phyloP scores from a whole-genome alignment of 2,329 filamentous ascomycete species.

The Sporothrix phasma region DNA sequence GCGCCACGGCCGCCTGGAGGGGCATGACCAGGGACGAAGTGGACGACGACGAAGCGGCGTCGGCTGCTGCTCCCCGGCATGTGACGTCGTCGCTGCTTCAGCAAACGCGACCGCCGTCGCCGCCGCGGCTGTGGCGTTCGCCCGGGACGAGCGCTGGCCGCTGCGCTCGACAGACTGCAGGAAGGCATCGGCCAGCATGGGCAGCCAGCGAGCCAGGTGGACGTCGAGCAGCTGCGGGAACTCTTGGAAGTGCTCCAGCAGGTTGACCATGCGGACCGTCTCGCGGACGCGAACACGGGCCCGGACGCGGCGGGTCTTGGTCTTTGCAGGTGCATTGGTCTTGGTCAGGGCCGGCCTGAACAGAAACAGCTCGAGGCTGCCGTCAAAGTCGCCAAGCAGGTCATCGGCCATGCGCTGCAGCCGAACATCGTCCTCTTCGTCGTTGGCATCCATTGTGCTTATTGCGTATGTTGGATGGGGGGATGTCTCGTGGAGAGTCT shows the following conservation, averaged over 20 bases:
- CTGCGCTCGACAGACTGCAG: conserved; percentile 38
- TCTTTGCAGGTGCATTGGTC: not conserved
- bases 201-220: conserved; percentile 65
- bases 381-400: conserved; percentile 48
- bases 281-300: conserved; percentile 17
- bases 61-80: too few species aligned
- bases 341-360: conserved; percentile 27
- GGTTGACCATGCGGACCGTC: conserved; percentile 23
- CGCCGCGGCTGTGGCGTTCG: conserved; percentile 19
- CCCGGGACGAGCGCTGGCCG: not conserved
- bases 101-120: not conserved
- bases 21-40: conserved; percentile 38
- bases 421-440: conserved; percentile 54
- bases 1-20: conserved; percentile 62
- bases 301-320: conserved; percentile 7
- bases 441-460: conserved; percentile 54
- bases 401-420: conserved; percentile 51
- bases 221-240: conserved; percentile 87
- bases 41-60: conserved; percentile 19
- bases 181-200: conserved; percentile 65
- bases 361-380: conserved; percentile 41
- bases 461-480: not conserved
- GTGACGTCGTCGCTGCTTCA: not conserved
- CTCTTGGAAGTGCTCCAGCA: conserved; percentile 86
- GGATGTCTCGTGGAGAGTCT: not conserved